Evolutionary conservation across 2,329 filamentous ascomycete genomes (phyloP), one percentile per base, ranked within the genome.

Genomic region (Microcera coccophila): DNA sequence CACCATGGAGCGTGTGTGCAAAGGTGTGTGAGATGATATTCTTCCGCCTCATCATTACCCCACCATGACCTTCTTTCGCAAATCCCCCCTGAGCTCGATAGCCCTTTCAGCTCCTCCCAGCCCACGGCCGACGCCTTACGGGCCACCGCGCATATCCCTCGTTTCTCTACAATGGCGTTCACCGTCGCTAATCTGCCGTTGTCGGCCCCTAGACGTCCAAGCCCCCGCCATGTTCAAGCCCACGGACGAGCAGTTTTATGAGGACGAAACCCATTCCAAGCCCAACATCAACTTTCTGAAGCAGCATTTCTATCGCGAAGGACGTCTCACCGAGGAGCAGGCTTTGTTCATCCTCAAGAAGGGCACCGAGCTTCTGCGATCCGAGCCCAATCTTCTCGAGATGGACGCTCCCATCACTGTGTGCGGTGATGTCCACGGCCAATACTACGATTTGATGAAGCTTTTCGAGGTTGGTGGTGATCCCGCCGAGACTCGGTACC

Each of bases 371-470:
- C 72, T 98, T 38, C 76, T 98, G 60, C 85, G 85, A 62, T 77
- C 84, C 49, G 93, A 98, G 72, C 91, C 93, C 53, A 98, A 97
- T 68, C 75, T 98, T 53, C 78, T 98, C 55, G 93, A 98, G 75
- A 98, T 98, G 93, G 93, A 98, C 68, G 93, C 93, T 31, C 93
- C 93, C 48, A 98, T 98, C 63, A 98, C 93, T 9, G 93, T 98
- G 38, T 98, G 93, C 62, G 93, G 93, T 64, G 93, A 98, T 62
- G 90, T 98, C 41, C 93, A 98, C 69, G 93, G 93, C 55, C 93
- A 98, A 72, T 98, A 97, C 73, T 98, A 95, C 68, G 93, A 98
- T 68, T 72, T 98, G 63, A 98, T 98, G 93, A 98, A 98, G 76
- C 78, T 98, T 24, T 98, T 98, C 62, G 93, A 98, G 69, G 93